A percentile compares a stretch with the other conserved stretches of the same genome.
Conservation (phyloP, 306 rosid species). For the Fragaria nilgerrensis region DNA sequence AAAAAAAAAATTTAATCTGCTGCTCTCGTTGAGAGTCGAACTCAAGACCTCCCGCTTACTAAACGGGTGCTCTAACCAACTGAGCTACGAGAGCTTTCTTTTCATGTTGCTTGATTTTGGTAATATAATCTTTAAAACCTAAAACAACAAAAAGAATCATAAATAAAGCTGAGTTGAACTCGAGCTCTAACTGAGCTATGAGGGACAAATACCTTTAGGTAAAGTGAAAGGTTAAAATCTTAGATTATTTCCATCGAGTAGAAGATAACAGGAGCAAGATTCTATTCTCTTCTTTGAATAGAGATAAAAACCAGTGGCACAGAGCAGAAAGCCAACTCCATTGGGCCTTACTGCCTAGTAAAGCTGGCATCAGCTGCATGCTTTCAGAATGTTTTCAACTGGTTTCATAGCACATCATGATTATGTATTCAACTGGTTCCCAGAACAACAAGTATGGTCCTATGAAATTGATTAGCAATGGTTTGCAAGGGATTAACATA, state of each 20-base stretch:
- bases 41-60: conserved; percentile 26
- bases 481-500: not conserved
- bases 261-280: not conserved
- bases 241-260: too few relatives aligned
- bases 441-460: not conserved
- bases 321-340: not conserved
- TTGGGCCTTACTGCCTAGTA: not conserved
- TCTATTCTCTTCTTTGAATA: not conserved
- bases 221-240: not conserved
- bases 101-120: too few relatives aligned
- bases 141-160: too few relatives aligned
- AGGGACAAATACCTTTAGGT: conserved; percentile 18
- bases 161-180: too few relatives aligned
- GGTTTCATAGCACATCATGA: too few relatives aligned
- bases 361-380: not conserved
- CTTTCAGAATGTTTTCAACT: too few relatives aligned
- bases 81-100: conserved; percentile 11
- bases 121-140: too few relatives aligned
- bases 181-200: conserved; percentile 27
- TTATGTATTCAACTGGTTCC: not conserved
- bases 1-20: too few relatives aligned
- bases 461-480: not conserved
- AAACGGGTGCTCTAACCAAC: conserved; percentile 25
- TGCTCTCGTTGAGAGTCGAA: conserved; percentile 19
- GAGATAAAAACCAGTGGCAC: not conserved